These are phyloP conservation scores for Aspergillus ellipticus DNA, from an alignment of 495 filamentous ascomycete species.

Conservation along the genomic window DNA sequence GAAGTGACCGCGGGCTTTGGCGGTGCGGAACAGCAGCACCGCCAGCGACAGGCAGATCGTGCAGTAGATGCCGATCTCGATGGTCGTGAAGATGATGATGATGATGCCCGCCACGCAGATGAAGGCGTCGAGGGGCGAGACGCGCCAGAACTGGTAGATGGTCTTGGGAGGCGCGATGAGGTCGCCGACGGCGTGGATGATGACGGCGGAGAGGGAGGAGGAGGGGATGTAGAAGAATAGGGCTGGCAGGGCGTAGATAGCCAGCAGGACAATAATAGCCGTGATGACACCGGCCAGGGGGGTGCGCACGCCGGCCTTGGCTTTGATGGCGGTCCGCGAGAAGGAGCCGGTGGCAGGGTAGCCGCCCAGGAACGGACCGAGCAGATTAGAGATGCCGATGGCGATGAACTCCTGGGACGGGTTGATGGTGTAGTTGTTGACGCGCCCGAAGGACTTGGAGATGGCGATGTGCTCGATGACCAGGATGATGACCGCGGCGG, in stretches of 20 bases:
- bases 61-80: slow-evolving; percentile 73
- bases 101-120: slow-evolving; percentile 92
- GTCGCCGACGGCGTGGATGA: slow-evolving; percentile 95
- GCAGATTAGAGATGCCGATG: slow-evolving; percentile 85
- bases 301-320: slow-evolving; percentile 90
- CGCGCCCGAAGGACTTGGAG: slow-evolving; percentile 90
- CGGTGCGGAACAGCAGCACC: not conserved
- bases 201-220: slow-evolving; percentile 79
- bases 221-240: slow-evolving; percentile 94
- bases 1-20: not conserved
- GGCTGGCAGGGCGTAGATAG: slow-evolving; percentile 84
- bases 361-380: slow-evolving; percentile 88
- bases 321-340: slow-evolving; percentile 96
- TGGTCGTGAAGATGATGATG: slow-evolving; percentile 79
- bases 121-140: slow-evolving; percentile 80
- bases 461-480: slow-evolving; percentile 96
- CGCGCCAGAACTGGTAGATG: slow-evolving; percentile 90
- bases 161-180: slow-evolving; percentile 89
- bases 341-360: slow-evolving; percentile 96
- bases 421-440: slow-evolving; percentile 96
- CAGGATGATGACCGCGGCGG: slow-evolving; percentile 83
- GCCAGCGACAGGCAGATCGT: not conserved
- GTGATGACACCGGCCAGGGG: slow-evolving; percentile 91
- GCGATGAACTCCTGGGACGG: slow-evolving; percentile 94
- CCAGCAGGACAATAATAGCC: slow-evolving; percentile 77